Evolutionary conservation across 164 flowering plant species (phyloP), one percentile per base, ranked within the genome.

Genomic region (Magnolia kwangsiensis): DNA sequence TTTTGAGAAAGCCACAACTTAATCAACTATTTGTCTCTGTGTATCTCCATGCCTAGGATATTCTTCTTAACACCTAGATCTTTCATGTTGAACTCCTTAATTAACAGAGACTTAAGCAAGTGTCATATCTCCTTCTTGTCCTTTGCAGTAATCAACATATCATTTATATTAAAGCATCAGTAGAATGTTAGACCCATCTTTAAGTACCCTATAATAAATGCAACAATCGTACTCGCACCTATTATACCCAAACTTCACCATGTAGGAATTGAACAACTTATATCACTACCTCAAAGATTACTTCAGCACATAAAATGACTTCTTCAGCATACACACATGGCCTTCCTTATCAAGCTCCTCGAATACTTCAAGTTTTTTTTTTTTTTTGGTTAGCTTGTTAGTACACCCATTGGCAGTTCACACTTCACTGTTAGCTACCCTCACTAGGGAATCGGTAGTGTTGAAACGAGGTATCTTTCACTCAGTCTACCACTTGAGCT

Each of bases 11-110:
- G 8, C 55, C 55, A 45, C 4, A 45, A 7, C 51, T 37, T 69
- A 7, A 29, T 3, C 21, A 1, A 19, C 13, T 71, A 27, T 19
- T 23, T 45, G 21, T 71, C 11, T 6, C 11, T 71, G 4, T 1
- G 1, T 45, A 71, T 71, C 20, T 50, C 73, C 7, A 71, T 50
- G 31, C 73, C 73, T 9, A 68, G 51, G 24, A 29, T 67, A 16
- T 67, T 27, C 71, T 24, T 14, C 4, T 3, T 8, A 29, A 10
- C 27, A 6, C 29, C 61, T n/a, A 71, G 50, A 50, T 71, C 73
- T 7, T 69, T n/a, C 58, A 71, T 71, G 51, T 71, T 37, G 50
- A 71, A 50, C 73, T 71, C 59, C 4, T 50, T 71, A 18, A 14
- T 50, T 8, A 71, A 45, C 23, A 18, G 11, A 19, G 59, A 8